Evolutionary conservation across 1,284 basidiomycete genomes (phyloP).

Genomic region (Schizophyllum amplum): DNA sequence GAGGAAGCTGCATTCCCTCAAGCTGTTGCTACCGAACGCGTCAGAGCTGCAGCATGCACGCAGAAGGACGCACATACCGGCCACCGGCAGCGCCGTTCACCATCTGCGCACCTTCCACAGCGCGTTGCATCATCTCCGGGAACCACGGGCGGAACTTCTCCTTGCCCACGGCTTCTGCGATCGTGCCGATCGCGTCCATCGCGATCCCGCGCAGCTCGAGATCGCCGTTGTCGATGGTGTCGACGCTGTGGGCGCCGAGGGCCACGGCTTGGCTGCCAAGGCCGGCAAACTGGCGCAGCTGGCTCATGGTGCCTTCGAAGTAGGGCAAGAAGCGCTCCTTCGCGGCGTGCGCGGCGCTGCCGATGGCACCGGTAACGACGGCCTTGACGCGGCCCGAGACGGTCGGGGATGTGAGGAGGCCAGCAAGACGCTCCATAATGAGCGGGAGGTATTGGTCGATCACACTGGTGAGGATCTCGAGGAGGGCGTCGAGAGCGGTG

Average conservation of each 20-base stretch:
- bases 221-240: constrained; percentile 77
- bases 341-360: constrained; percentile 97
- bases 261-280: constrained; percentile 24
- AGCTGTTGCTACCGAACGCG: constrained; percentile 60
- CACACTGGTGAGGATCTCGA: constrained; percentile 91
- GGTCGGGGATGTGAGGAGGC: constrained; percentile 80
- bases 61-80: too few species aligned
- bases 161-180: constrained; percentile 94
- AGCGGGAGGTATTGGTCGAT: constrained; percentile 88
- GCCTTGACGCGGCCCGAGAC: constrained; percentile 65
- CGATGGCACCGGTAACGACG: constrained; percentile 97
- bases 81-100: too few species aligned
- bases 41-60: too few species aligned
- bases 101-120: constrained; percentile 86
- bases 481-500: constrained; percentile 92
- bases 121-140: constrained; percentile 91
- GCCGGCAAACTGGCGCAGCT: constrained; percentile 81
- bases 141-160: constrained; percentile 96
- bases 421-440: constrained; percentile 93
- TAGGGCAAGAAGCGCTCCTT: constrained; percentile 90
- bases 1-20: constrained; percentile 95
- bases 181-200: constrained; percentile 97
- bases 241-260: neutral
- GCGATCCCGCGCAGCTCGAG: constrained; percentile 95
- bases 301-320: constrained; percentile 90